Conservation (phyloP, 768 basidiomycete genomes). For the Mycena vitilis region DNA sequence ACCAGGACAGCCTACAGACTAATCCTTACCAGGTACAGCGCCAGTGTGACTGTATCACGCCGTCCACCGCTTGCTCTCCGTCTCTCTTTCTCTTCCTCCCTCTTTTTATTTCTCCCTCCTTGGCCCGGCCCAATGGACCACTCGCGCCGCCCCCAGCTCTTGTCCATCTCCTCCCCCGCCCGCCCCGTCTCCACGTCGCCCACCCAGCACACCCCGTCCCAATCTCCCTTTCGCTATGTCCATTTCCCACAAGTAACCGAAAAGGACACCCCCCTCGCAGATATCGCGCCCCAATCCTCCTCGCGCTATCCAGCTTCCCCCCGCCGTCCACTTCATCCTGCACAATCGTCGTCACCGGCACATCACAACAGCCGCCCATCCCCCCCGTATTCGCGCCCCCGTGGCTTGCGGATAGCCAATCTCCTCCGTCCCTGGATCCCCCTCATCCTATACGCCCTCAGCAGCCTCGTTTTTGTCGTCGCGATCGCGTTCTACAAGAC, state of each 20-base stretch:
- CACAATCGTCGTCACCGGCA: constrained; percentile 35
- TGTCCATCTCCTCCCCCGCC: constrained; percentile 45
- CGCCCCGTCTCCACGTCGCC: constrained; percentile 44
- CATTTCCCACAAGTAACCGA: constrained; percentile 43
- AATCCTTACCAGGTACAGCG: neutral
- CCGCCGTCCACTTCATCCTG: constrained; percentile 17
- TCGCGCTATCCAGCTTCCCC: constrained; percentile 20
- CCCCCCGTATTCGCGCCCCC: constrained; percentile 48
- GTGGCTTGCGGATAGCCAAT: constrained; percentile 65
- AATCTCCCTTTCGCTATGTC: constrained; percentile 50
- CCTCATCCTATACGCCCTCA: constrained; percentile 79
- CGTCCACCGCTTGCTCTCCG: constrained; percentile 31
- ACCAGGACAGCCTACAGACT: constrained; percentile 7
- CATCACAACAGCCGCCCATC: constrained; percentile 44
- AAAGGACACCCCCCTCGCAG: constrained; percentile 44
- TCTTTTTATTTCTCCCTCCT: constrained; percentile 30
- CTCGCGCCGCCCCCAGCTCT: constrained; percentile 43
- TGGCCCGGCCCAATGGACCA: constrained; percentile 47
- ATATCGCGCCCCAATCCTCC: constrained; percentile 37
- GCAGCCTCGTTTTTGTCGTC: constrained; percentile 80
- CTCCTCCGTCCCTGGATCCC: constrained; percentile 83
- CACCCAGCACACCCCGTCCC: constrained; percentile 42
- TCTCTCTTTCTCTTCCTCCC: constrained; percentile 37
- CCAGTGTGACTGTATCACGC: neutral
- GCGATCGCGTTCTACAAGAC: constrained; percentile 88